These are phyloP conservation scores for Botryosphaeria dothidea DNA, from an alignment of 2,329 filamentous ascomycete species.

Conservation along the genomic window DNA sequence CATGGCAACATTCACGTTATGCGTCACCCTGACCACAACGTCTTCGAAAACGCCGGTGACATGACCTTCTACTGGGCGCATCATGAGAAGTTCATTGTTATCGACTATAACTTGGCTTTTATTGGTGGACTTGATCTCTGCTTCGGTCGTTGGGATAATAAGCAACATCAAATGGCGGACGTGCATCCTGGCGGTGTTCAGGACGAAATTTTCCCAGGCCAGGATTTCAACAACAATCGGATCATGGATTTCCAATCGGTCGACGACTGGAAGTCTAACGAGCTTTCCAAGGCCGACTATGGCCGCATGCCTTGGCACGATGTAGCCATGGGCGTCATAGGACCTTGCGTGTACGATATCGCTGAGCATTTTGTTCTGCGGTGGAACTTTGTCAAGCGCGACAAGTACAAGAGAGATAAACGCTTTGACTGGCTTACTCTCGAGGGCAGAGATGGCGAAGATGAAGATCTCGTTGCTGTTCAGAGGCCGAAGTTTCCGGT, in stretches of 20 bases:
- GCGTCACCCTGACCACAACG: conserved; percentile 92
- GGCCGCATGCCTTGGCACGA: conserved; percentile 99
- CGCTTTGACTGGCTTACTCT: conserved; percentile 83
- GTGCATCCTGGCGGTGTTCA: conserved; percentile 80
- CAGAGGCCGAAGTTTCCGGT: conserved; percentile 88
- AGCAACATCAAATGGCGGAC: conserved; percentile 83
- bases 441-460: conserved; percentile 71
- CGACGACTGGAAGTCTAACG: conserved; percentile 88
- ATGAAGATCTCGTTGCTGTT: conserved; percentile 85
- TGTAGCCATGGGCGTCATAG: conserved; percentile 86
- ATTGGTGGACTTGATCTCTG: conserved; percentile 94
- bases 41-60: conserved; percentile 88
- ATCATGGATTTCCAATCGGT: conserved; percentile 95
- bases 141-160: conserved; percentile 90
- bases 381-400: conserved; percentile 96
- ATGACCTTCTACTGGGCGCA: conserved; percentile 99
- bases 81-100: conserved; percentile 95
- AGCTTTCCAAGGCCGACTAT: conserved; percentile 85
- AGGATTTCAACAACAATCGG: conserved; percentile 97
- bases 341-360: conserved; percentile 88
- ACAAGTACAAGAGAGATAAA: conserved; percentile 92
- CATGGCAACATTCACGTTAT: conserved; percentile 86
- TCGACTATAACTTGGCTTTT: conserved; percentile 88
- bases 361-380: conserved; percentile 92
- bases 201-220: conserved; percentile 88